phyloP scores from a whole-genome alignment of 176 grass and related monocot genomes.

The Aegilops speltoides region DNA sequence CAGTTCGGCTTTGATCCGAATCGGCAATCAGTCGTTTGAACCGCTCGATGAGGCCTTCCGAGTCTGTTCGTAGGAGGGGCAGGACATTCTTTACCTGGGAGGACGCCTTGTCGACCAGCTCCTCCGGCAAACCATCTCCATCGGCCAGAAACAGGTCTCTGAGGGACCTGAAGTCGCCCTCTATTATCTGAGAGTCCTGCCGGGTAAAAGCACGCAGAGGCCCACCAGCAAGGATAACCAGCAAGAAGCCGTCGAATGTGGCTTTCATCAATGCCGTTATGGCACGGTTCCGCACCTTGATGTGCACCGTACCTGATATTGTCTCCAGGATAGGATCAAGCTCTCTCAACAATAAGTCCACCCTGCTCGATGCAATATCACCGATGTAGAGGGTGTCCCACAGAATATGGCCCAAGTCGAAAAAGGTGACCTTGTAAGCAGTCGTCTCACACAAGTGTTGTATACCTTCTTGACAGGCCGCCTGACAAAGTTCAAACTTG shows the following conservation, averaged over 20 bases:
- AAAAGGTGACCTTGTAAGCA: constrained; percentile 90
- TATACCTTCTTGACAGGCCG: constrained; percentile 81
- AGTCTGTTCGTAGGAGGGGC: constrained; percentile 65
- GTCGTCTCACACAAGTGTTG: constrained; percentile 85
- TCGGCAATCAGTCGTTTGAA: constrained; percentile 69
- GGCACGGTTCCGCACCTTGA: constrained; percentile 79
- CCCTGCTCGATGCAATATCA: constrained; percentile 67
- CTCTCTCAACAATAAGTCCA: constrained; percentile 61
- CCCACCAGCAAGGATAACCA: constrained; percentile 88
- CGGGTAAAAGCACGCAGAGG: constrained; percentile 71
- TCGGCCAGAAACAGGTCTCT: constrained; percentile 82
- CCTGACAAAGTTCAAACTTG: constrained; percentile 82
- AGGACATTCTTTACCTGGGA: constrained; percentile 89
- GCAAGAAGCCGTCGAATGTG: constrained; percentile 85
- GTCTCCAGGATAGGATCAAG: constrained; percentile 85
- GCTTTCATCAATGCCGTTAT: constrained; percentile 97
- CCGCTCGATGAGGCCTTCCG: constrained; percentile 72
- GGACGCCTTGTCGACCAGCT: constrained; percentile 88
- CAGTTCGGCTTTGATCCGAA: constrained; percentile 43
- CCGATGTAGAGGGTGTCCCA: constrained; percentile 84
- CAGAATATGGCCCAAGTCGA: constrained; percentile 75
- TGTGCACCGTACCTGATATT: constrained; percentile 84
- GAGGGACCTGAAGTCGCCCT: constrained; percentile 79
- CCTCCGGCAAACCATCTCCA: constrained; percentile 91
- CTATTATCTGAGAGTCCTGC: constrained; percentile 72